Conservation (phyloP, 1,284 basidiomycete species). For the Rhodotorula sp. region DNA sequence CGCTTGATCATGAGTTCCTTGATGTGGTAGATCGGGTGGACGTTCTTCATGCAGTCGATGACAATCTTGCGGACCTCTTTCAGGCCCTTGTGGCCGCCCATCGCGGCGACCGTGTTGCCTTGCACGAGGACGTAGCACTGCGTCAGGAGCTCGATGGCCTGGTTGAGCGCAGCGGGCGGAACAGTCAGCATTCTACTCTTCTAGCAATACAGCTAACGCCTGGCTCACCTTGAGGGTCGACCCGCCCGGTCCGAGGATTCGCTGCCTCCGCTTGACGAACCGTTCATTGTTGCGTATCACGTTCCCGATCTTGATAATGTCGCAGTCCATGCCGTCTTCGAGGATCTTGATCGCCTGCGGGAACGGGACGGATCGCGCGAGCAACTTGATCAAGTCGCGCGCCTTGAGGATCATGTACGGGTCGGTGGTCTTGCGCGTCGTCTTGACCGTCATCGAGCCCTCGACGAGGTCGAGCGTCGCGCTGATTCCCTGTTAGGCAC, state of each 20-base stretch:
- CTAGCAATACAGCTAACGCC: neutral
- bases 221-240: slow-evolving; percentile 82
- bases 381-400: slow-evolving; percentile 89
- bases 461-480: slow-evolving; percentile 94
- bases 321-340: slow-evolving; percentile 85
- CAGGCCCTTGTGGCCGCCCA: slow-evolving; percentile 91
- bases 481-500: slow-evolving; percentile 64
- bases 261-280: slow-evolving; percentile 92
- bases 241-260: slow-evolving; percentile 95
- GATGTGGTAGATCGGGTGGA: slow-evolving; percentile 99
- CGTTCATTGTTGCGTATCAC: slow-evolving; percentile 93
- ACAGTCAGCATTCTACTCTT: neutral
- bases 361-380: slow-evolving; percentile 83
- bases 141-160: slow-evolving; percentile 96
- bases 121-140: slow-evolving; percentile 97
- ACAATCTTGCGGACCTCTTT: slow-evolving; percentile 95
- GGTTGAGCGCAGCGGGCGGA: neutral
- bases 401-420: slow-evolving; percentile 96
- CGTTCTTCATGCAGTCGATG: slow-evolving; percentile 98
- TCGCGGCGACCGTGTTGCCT: slow-evolving; percentile 95
- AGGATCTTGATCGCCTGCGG: slow-evolving; percentile 84
- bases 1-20: slow-evolving; percentile 99
- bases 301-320: slow-evolving; percentile 97
- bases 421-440: slow-evolving; percentile 94
- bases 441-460: slow-evolving; percentile 95